A percentile compares a stretch with the other conserved stretches of the same genome.
Evolutionary conservation across 164 flowering plant genomes (phyloP).

Genomic region (Vitis rotundifolia): DNA sequence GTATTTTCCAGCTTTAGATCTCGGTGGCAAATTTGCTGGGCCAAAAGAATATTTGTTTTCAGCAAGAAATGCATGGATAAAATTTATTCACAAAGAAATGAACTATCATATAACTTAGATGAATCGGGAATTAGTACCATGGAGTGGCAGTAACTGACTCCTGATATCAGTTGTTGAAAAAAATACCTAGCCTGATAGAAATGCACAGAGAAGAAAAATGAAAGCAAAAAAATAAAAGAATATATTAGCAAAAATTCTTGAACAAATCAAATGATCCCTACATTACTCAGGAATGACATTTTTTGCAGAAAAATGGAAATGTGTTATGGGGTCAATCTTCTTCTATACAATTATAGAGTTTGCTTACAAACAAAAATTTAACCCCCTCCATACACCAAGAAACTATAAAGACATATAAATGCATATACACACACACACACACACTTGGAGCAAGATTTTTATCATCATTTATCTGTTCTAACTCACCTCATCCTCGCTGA

Average conservation of each 20-base stretch:
- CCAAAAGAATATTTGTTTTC: neutral
- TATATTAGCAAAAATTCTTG: too few relatives aligned
- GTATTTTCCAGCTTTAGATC: slow-evolving; percentile 72
- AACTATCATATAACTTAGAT: neutral
- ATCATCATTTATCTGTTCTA: too few relatives aligned
- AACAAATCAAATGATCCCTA: neutral
- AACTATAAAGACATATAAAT: too few relatives aligned
- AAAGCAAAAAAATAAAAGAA: neutral
- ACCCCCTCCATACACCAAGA: too few relatives aligned
- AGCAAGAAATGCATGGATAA: neutral
- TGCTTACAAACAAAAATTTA: too few relatives aligned
- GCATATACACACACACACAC: too few relatives aligned
- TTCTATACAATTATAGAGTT: too few relatives aligned
- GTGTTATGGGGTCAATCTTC: too few relatives aligned
- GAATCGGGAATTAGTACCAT: slow-evolving; percentile 35
- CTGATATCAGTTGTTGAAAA: slow-evolving; percentile 73
- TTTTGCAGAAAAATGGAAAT: neutral
- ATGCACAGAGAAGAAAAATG: neutral
- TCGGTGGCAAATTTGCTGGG: slow-evolving; percentile 72
- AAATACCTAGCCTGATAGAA: slow-evolving; percentile 54
- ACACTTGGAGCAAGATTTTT: too few relatives aligned
- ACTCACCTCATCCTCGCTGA: slow-evolving; percentile 61
- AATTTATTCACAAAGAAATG: neutral
- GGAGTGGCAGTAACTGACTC: slow-evolving; percentile 72
- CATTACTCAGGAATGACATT: neutral